Evolutionary conservation across 2,329 filamentous ascomycete genomes (phyloP), one percentile per base, ranked within the genome.

Genomic region (Sclerotinia subarctica): DNA sequence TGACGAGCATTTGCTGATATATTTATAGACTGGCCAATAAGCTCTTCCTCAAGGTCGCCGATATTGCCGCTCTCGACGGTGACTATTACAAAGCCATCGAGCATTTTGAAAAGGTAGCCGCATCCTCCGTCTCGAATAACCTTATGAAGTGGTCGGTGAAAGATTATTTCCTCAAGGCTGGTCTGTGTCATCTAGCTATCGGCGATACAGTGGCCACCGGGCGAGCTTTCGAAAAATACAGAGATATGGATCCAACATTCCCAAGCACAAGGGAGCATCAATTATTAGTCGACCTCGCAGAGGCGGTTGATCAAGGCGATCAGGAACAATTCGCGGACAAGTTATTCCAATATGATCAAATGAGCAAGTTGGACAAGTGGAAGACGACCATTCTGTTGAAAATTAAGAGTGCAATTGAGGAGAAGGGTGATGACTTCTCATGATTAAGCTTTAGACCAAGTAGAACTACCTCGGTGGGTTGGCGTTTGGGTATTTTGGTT

Each of bases 311-410:
- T 76, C 85, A 87, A 44, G 89, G 89, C 67, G 92, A 96, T 75
- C 89, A 91, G 78, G 93, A 97, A 75, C 83, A 85, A 70, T 98
- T 96, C 76, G 87, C 90, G 29, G 92, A 96, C 77, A 93, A 94
- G 78, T 80, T 95, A 71, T 96, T 91, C 83, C 89, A 94, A 78
- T 98, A 88, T 77, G 93, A 97, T 78, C 92, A 96, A 82, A 84
- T 97, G 81, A 95, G 89, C 81, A 95, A 95, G 83, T 82, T 98
- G 76, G 94, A 97, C 78, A 95, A 94, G 82, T 98, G 94, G 94
- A 97, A 97, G 90, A 97, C 92, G 63, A 92, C 90, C 44, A 82
- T 97, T 68, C 80, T 97, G 71, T 81, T 96, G 76, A 86, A 88
- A 74, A 85, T 97, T 76, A 97, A 97, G 88, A 89, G 89, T 75